Evolutionary conservation across 305 asterid genomes (phyloP).

Genomic region (Fraxinus platypoda): DNA sequence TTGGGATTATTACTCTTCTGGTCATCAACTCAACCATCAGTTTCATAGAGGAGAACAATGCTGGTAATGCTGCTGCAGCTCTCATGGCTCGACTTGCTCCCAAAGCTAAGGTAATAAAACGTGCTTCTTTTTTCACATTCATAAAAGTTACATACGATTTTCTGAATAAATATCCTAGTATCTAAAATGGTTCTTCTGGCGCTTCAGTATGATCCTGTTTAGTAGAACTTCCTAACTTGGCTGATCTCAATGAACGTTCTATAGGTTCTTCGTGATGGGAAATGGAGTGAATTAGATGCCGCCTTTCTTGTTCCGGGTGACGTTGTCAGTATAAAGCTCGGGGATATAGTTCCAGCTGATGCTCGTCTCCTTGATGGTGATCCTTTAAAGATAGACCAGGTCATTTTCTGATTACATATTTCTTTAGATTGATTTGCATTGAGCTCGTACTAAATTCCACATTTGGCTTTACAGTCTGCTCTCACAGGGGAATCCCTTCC

Average conservation of each 20-base stretch:
- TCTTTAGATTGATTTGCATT: conserved; percentile 12
- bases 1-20: conserved; percentile 58
- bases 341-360: conserved; percentile 71
- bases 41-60: conserved; percentile 70
- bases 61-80: conserved; percentile 73
- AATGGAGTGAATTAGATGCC: conserved; percentile 66
- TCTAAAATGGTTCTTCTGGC: background rate
- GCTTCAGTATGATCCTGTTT: background rate
- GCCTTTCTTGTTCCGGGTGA: conserved; percentile 70
- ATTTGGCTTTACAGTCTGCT: conserved; percentile 58
- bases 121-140: conserved; percentile 5
- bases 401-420: conserved; percentile 11
- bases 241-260: background rate
- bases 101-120: conserved; percentile 52
- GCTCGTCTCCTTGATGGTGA: conserved; percentile 81
- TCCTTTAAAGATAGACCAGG: conserved; percentile 74
- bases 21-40: conserved; percentile 66
- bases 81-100: conserved; percentile 83
- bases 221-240: background rate
- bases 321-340: conserved; percentile 58
- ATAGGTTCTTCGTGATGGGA: conserved; percentile 69
- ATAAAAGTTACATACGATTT: background rate
- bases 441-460: conserved; percentile 17
- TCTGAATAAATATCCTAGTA: background rate
- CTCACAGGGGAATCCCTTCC: conserved; percentile 84